Base-by-base conservation (phyloP, 1,139 yeast genomes). In the Debaryomyces udenii region DNA sequence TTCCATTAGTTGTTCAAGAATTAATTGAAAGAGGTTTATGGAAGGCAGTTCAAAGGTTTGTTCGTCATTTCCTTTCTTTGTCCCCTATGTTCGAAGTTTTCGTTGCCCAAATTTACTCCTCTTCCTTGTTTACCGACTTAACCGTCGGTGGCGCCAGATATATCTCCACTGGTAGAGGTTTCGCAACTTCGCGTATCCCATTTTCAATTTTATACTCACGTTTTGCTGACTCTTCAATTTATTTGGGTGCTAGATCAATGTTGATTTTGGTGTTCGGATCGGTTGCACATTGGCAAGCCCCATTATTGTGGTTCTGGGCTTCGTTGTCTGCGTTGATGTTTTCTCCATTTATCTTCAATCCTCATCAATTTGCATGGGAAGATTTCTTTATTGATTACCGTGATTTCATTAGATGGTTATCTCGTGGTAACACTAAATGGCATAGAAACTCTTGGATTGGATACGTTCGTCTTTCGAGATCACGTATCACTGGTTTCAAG, bases 391-490 rank as follows among this genome's bases (percentile, higher is more conserved):
- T 93, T 69, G 99, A 93, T 68, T 93, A 94, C 82, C 87, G 99
- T 70, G 99, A 93, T 67, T 93, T 83, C 70, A 88, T 94, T 61
- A 85, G 99, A 74, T 93, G 99, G 99, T 74, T 93, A 66, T 88
- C 96, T 23, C 87, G 99, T 74, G 99, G 99, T 80, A 94, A 94
- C 75, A 86, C 94, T 60, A 89, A 91, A 69, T 93, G 96, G 93
- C 99, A 94, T 74, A 86, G 96, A 77, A 93, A 93, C 76, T 94
- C 99, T 11, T 93, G 99, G 99, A 91, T 94, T 65, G 99, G 98
- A 50, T 93, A 90, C 66, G 87, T 91, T 50, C 85, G 98, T 70
- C 80, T 91, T 72, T 81, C 96, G 14, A 86, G 99, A 80, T 89
- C 99, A 35, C 87, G 98, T 74, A 78, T 93, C 52, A 93, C 99